Conservation (phyloP, 1,284 basidiomycete genomes). For the Tylopilus sp. region DNA sequence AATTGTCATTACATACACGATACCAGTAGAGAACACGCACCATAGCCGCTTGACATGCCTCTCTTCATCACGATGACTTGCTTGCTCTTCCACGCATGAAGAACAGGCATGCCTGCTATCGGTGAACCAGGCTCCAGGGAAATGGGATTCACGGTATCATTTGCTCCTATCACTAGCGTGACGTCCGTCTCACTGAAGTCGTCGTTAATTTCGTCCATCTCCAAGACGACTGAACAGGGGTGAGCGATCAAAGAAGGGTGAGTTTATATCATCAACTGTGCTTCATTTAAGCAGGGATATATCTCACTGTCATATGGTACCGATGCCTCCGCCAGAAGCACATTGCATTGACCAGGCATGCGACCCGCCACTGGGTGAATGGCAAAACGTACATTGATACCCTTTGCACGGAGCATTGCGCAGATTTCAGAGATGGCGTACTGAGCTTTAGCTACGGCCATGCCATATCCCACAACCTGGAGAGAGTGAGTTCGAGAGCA, state of each 20-base stretch:
- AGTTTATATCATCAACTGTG: conserved; percentile 1
- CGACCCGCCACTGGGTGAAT: conserved; percentile 69
- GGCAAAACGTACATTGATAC: conserved; percentile 71
- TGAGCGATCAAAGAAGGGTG: not conserved
- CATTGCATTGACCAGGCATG: conserved; percentile 87
- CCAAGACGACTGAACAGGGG: conserved; percentile 64
- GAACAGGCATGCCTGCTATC: conserved; percentile 86
- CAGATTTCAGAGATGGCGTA: conserved; percentile 84
- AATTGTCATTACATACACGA: conserved; percentile 6
- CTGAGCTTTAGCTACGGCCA: conserved; percentile 88
- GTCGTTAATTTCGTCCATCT: conserved; percentile 92
- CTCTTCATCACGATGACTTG: conserved; percentile 89
- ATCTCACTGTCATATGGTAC: conserved; percentile 83
- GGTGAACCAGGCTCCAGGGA: conserved; percentile 81
- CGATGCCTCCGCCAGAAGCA: conserved; percentile 81
- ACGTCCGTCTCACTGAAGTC: conserved; percentile 84
- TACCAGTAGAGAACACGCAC: conserved; percentile 38
- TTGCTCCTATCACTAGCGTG: conserved; percentile 83
- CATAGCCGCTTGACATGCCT: conserved; percentile 81
- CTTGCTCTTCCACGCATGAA: conserved; percentile 89
- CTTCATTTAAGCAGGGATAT: not conserved
- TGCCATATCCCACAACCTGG: conserved; percentile 83
- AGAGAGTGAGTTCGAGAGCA: conserved; percentile 3
- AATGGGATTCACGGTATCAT: conserved; percentile 88
- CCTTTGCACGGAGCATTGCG: conserved; percentile 65